Conservation (phyloP, 1,139 yeast genomes). For the Saccharomyces hybrid region DNA sequence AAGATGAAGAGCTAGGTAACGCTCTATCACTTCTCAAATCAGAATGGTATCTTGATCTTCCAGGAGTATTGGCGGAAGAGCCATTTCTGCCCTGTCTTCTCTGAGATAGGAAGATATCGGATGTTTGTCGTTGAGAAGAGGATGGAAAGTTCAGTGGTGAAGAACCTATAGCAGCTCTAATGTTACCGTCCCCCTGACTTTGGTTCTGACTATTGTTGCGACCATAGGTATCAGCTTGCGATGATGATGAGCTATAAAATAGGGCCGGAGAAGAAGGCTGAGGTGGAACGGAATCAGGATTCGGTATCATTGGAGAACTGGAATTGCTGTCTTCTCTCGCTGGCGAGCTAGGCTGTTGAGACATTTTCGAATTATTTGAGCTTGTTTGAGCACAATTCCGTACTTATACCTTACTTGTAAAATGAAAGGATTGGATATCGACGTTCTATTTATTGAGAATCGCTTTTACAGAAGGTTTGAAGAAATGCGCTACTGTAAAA, state of each 20-base stretch:
- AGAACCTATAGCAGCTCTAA: slow-evolving; percentile 25
- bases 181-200: slow-evolving; percentile 11
- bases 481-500: too few species aligned
- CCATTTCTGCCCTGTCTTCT: slow-evolving; percentile 15
- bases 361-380: slow-evolving; percentile 9
- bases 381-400: background rate
- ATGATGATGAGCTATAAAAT: slow-evolving; percentile 33
- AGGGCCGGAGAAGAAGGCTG: slow-evolving; percentile 35
- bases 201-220: slow-evolving; percentile 15
- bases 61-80: slow-evolving; percentile 13
- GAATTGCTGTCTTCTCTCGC: too few species aligned
- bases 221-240: slow-evolving; percentile 30
- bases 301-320: slow-evolving; percentile 12
- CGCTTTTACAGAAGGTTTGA: too few species aligned
- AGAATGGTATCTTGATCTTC: slow-evolving; percentile 23
- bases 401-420: too few species aligned
- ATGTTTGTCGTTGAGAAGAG: slow-evolving; percentile 32
- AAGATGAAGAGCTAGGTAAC: slow-evolving; percentile 20
- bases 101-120: slow-evolving; percentile 16
- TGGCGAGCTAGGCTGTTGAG: slow-evolving; percentile 19
- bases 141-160: slow-evolving; percentile 46
- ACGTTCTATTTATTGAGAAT: too few species aligned
- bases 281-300: slow-evolving; percentile 17
- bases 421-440: background rate
- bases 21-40: slow-evolving; percentile 32